phyloP scores from a whole-genome alignment of 2,329 filamentous ascomycete species.

The Xylariaceae sp. region DNA sequence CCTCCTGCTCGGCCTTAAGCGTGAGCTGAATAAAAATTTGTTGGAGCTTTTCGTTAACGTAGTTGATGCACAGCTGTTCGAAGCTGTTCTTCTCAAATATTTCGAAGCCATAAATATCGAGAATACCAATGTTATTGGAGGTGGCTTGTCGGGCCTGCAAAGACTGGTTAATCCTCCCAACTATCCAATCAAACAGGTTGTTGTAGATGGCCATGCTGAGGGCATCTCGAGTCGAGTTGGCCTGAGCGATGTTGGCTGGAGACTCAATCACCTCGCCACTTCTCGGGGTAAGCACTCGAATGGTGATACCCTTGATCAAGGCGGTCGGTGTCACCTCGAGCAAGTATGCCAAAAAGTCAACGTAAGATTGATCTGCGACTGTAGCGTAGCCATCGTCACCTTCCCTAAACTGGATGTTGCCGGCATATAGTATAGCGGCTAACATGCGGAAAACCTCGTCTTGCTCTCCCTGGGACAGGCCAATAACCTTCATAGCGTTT shows the following conservation, averaged over 20 bases:
- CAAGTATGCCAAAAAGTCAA: constrained; percentile 91
- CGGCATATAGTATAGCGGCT: constrained; percentile 86
- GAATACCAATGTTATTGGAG: constrained; percentile 85
- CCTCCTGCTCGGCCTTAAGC: constrained; percentile 93
- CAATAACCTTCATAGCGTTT: constrained; percentile 92
- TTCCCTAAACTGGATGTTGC: constrained; percentile 87
- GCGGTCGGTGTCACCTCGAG: constrained; percentile 79
- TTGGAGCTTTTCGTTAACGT: constrained; percentile 98
- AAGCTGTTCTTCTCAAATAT: constrained; percentile 99
- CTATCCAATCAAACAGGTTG: constrained; percentile 99
- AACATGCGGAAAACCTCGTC: constrained; percentile 97
- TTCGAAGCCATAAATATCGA: constrained; percentile 99
- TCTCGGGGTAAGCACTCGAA: constrained; percentile 72
- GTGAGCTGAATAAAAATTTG: constrained; percentile 99
- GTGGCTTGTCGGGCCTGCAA: constrained; percentile 73
- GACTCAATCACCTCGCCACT: constrained; percentile 65
- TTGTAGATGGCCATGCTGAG: constrained; percentile 94
- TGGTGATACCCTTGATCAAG: constrained; percentile 82
- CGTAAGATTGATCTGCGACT: constrained; percentile 82
- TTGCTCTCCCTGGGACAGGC: constrained; percentile 80
- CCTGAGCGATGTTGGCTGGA: constrained; percentile 84
- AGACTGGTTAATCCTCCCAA: constrained; percentile 84
- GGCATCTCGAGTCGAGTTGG: constrained; percentile 81
- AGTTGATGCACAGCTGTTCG: constrained; percentile 98
- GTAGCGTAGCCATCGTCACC: constrained; percentile 85